Evolutionary conservation across 106 monocot species (phyloP), one percentile per base, ranked within the genome.

Genomic region (Apostasia ramifera): DNA sequence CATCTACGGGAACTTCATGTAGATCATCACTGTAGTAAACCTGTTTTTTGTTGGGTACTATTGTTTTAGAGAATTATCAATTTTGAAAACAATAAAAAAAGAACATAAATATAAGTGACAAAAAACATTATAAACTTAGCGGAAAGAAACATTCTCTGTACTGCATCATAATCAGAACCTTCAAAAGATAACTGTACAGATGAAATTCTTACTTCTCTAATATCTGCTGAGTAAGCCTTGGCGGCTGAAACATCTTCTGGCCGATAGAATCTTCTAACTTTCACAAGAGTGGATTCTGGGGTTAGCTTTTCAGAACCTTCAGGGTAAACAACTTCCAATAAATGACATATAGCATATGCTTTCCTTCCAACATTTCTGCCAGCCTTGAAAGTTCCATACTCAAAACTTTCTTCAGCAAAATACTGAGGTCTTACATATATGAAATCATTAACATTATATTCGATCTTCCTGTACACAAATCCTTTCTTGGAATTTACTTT

Each of bases 301-400:
- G 66, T 73, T 13, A 78, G 55, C 72, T 88, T 42, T 55, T 76
- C 88, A 39, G 81, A 79, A 15, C 70, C 71, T 40, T 47, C 53
- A n/a, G 73, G 53, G 44, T 68, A 67, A 55, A 70, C 48, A 59
- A 95, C 78, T 52, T 81, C 88, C 14, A 89, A 63, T 55, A 95
- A 61, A 14, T 86, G 91, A 63, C 91, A 91, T 12, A 95, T 84
- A 53, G 69, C 82, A 82, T 82, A 92, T 43, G 95, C 80, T 71
- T 78, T 91, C 55, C 91, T 63, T 39, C 95, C 88, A n/a, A 95
- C 86, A 79, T 92, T 95, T 72, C 95, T 80, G 5, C 95, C 91
- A 52, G 70, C 56, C 70, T 95, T 95, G 52, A 86, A 95, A 42
- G 77, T 89, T 73, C 77, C 91, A n/a, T 62, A 72, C 41, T 79